These are phyloP conservation scores for Schizosaccharomyces japonicus DNA, from an alignment of 805 yeast species.

Conservation along the genomic window DNA sequence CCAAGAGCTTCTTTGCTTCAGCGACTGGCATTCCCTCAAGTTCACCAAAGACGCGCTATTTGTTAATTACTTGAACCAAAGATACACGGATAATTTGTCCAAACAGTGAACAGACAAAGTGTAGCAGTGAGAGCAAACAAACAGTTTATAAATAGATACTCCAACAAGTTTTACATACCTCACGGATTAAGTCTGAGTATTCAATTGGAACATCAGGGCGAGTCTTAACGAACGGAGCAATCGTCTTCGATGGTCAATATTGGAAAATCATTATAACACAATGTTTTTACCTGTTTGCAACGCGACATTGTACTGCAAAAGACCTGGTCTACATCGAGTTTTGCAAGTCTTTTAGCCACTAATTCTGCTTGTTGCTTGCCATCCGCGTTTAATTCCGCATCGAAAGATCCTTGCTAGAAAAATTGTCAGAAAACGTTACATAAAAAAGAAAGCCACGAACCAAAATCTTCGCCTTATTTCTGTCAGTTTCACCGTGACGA, in stretches of 20 bases:
- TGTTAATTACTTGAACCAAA: not conserved
- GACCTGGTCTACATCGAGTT: not conserved
- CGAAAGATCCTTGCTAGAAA: not conserved
- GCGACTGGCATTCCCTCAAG: not conserved
- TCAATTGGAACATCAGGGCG: not conserved
- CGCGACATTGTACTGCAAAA: slow-evolving; percentile 1
- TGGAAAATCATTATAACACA: not conserved
- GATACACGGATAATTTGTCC: no score
- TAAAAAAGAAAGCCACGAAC: not conserved
- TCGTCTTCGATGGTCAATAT: not conserved
- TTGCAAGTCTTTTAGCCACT: not conserved
- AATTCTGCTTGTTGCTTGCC: not conserved
- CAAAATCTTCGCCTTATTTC: not conserved
- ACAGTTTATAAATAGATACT: no score
- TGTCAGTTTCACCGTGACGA: slow-evolving; percentile 1
- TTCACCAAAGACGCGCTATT: not conserved
- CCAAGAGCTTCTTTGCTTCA: not conserved
- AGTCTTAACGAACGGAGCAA: not conserved
- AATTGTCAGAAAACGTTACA: not conserved
- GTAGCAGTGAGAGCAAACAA: no score
- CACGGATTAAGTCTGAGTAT: not conserved
- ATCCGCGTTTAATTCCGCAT: not conserved
- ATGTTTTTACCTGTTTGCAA: not conserved
- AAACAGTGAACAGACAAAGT: no score
- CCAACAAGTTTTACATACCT: no score